phyloP scores from a whole-genome alignment of 1,284 basidiomycete genomes.

The Microbotryum violaceum region DNA sequence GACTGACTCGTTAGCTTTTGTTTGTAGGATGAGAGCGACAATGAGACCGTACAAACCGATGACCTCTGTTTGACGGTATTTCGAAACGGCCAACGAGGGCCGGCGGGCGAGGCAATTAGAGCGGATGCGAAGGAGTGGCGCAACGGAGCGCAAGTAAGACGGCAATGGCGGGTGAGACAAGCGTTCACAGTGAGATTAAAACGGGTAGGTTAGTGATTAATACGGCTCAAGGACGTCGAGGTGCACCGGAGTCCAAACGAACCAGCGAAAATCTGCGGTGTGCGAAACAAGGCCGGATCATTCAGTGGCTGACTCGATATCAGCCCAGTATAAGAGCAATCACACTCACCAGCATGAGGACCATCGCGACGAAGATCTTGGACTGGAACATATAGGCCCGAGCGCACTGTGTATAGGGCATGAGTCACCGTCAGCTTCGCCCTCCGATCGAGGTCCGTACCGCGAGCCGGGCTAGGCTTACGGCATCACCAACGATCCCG shows the following conservation, averaged over 20 bases:
- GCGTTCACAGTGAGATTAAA: too few relatives aligned
- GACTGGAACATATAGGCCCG: slow-evolving; percentile 85
- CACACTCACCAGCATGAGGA: slow-evolving; percentile 33
- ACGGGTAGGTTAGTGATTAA: neutral
- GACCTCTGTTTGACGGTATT: slow-evolving; percentile 68
- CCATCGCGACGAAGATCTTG: slow-evolving; percentile 78
- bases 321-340: neutral
- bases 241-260: neutral
- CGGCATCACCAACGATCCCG: slow-evolving; percentile 89
- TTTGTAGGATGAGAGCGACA: slow-evolving; percentile 82
- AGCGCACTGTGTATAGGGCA: slow-evolving; percentile 50
- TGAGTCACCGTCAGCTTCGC: slow-evolving; percentile 12
- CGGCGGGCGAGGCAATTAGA: neutral
- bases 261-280: slow-evolving; percentile 25
- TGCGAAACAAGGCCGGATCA: neutral
- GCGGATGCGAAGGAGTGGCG: too few relatives aligned
- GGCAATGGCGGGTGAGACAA: neutral
- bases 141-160: neutral
- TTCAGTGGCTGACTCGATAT: slow-evolving; percentile 45
- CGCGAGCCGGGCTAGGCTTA: slow-evolving; percentile 42
- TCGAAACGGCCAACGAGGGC: slow-evolving; percentile 52
- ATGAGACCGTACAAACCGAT: slow-evolving; percentile 77
- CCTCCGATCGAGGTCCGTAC: neutral
- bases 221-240: neutral
- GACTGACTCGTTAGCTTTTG: slow-evolving; percentile 25